phyloP scores from a whole-genome alignment of 495 filamentous ascomycete species.

The Hypoxylon trugodes region DNA sequence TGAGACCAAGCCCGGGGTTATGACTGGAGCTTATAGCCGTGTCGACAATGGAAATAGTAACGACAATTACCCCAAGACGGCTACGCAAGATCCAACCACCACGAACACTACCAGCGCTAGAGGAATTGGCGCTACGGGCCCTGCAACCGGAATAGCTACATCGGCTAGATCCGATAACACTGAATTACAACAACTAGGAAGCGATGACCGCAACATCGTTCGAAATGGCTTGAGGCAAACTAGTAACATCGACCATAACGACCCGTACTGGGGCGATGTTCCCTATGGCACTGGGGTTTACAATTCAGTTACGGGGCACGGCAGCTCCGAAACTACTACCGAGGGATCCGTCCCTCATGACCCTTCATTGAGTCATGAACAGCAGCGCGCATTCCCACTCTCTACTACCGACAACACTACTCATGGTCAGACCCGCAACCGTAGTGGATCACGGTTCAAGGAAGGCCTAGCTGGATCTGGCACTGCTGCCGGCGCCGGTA shows the following conservation, averaged over 20 bases:
- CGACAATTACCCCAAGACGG: not conserved
- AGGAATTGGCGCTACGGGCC: not conserved
- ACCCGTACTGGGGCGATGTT: conserved; percentile 53
- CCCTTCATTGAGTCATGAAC: conserved; percentile 29
- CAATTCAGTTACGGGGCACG: conserved; percentile 54
- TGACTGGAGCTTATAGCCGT: conserved; percentile 38
- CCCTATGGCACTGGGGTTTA: conserved; percentile 49
- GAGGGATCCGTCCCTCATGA: conserved; percentile 10
- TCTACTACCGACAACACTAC: conserved; percentile 15
- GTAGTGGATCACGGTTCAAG: conserved; percentile 9
- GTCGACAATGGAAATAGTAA: not conserved
- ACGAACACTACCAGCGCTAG: not conserved
- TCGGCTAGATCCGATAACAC: not conserved
- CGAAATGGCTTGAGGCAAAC: conserved; percentile 24
- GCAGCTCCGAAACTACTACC: conserved; percentile 43
- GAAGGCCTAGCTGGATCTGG: conserved; percentile 23
- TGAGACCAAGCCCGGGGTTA: conserved; percentile 25
- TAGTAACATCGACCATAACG: conserved; percentile 11
- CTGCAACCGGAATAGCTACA: not conserved
- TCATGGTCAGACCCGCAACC: conserved; percentile 34
- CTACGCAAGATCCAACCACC: not conserved
- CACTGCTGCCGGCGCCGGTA: conserved; percentile 10
- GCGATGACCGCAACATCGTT: conserved; percentile 8
- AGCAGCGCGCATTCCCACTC: conserved; percentile 43
- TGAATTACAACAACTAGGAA: not conserved